phyloP scores from a whole-genome alignment of 2,329 filamentous ascomycete genomes.

The Fusarium sp. region DNA sequence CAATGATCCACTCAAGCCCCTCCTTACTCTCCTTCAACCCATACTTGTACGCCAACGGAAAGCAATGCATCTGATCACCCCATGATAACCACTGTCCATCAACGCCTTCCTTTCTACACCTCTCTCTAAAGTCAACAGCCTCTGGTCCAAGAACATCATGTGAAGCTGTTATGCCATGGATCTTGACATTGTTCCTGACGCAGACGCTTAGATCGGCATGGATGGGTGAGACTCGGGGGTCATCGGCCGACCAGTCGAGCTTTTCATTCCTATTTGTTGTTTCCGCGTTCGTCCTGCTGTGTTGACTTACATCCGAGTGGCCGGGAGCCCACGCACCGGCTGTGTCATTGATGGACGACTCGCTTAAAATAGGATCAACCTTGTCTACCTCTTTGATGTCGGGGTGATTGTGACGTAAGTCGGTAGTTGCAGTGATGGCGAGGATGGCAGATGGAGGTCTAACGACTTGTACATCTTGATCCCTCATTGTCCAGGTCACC shows the following conservation, averaged over 20 bases:
- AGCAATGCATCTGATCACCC: constrained; percentile 71
- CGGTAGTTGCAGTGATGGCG: constrained; percentile 58
- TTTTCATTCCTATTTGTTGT: fast-evolving
- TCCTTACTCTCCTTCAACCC: constrained; percentile 56
- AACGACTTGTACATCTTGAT: constrained; percentile 35
- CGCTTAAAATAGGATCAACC: constrained; percentile 41
- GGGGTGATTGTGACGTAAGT: constrained; percentile 39
- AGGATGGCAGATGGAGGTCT: constrained; percentile 50
- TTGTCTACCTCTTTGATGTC: constrained; percentile 32
- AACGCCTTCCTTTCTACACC: constrained; percentile 55
- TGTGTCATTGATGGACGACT: constrained; percentile 32
- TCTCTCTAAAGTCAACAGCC: constrained; percentile 58
- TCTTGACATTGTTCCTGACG: constrained; percentile 50
- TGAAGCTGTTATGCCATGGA: constrained; percentile 63
- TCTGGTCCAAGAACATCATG: constrained; percentile 66
- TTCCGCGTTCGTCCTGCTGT: background rate
- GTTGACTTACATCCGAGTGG: background rate
- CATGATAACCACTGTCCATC: constrained; percentile 66
- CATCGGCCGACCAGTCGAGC: constrained; percentile 42
- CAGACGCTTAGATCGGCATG: constrained; percentile 53
- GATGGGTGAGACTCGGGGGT: constrained; percentile 61
- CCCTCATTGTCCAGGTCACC: constrained; percentile 47
- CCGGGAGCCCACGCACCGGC: constrained; percentile 41
- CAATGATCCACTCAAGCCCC: constrained; percentile 34
- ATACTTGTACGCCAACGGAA: constrained; percentile 61